Conservation (phyloP, 352 stramenopile species). For the Pythium dissimile region DNA sequence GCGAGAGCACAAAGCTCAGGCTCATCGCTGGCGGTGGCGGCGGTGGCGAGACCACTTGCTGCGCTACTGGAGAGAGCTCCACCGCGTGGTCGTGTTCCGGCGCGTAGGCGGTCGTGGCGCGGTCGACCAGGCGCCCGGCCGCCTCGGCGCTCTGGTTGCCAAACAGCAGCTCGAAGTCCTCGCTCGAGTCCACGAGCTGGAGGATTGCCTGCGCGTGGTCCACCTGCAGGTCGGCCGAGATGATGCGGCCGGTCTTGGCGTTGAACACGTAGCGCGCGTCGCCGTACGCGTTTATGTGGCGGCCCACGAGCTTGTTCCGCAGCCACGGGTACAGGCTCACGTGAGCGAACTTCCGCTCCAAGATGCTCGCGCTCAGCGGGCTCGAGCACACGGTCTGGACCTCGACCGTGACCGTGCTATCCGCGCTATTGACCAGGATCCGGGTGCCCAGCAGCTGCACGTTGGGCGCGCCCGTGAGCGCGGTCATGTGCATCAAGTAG, state of each 20-base stretch:
- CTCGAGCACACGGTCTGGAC: conserved; percentile 3
- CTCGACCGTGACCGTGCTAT: not conserved
- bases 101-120: not conserved
- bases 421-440: not conserved
- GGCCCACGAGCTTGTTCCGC: conserved; percentile 6
- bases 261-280: conserved; percentile 5
- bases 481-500: not conserved
- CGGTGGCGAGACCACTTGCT: too few relatives aligned
- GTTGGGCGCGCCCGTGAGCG: conserved; percentile 3
- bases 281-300: not conserved
- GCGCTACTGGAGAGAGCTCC: too few relatives aligned
- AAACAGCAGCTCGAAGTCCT: conserved; percentile 4
- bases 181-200: conserved; percentile 1
- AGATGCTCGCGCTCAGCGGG: conserved; percentile 1
- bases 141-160: not conserved
- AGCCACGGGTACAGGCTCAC: not conserved
- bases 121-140: not conserved
- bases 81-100: too few relatives aligned
- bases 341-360: conserved; percentile 5
- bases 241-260: not conserved
- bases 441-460: not conserved
- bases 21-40: not conserved
- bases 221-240: not conserved
- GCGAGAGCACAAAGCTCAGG: conserved; percentile 3
- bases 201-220: conserved; percentile 8